phyloP scores from a whole-genome alignment of 352 stramenopile species.

The Globisporangium irregulare region DNA sequence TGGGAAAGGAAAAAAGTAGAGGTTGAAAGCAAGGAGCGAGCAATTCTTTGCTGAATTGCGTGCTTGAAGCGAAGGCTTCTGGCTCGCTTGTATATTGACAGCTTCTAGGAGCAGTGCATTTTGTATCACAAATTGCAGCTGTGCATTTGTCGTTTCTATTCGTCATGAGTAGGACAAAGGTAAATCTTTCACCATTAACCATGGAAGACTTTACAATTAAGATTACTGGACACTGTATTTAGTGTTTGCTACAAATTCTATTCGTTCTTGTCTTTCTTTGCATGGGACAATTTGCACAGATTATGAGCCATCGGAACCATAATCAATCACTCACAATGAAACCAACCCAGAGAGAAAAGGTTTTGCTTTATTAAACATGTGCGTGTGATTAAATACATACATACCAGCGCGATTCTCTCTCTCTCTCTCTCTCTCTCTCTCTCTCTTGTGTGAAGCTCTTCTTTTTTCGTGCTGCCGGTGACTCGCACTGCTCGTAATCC shows the following conservation, averaged over 20 bases:
- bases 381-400: not conserved
- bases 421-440: too few species aligned
- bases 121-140: not conserved
- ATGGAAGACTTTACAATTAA: not conserved
- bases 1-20: not conserved
- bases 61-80: not conserved
- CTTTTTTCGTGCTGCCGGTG: too few species aligned
- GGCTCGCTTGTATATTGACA: not conserved
- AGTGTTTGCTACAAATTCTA: not conserved
- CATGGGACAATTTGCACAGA: not conserved
- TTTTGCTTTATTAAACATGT: not conserved
- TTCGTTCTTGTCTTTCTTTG: slow-evolving; percentile 1
- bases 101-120: not conserved
- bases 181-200: too few species aligned
- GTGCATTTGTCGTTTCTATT: not conserved
- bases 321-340: not conserved
- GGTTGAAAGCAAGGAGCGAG: not conserved
- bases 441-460: too few species aligned
- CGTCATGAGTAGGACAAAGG: too few species aligned
- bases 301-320: not conserved
- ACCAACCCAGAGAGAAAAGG: not conserved
- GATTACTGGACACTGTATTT: not conserved
- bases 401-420: too few species aligned
- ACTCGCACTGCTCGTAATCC: too few species aligned
- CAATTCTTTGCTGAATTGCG: not conserved